Conservation (phyloP, 108 stramenopile species). For the Asterionellopsis glacialis region DNA sequence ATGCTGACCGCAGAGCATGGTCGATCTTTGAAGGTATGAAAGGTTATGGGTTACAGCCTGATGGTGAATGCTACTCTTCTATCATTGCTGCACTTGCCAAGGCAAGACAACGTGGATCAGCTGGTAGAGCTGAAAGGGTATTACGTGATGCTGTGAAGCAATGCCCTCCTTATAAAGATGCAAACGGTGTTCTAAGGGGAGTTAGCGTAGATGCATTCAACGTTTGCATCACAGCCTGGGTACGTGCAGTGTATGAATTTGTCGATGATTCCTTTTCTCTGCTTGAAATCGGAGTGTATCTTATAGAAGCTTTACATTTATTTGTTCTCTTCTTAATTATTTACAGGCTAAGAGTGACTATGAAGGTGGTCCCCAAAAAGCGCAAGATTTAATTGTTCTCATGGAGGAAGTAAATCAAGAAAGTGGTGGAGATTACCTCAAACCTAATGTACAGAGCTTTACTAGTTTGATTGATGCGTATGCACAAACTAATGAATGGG, state of each 20-base stretch:
- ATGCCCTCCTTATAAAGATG: constrained; percentile 22
- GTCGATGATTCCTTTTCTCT: not conserved
- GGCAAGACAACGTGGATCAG: constrained; percentile 20
- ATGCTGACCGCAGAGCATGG: constrained; percentile 14
- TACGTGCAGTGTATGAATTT: not conserved
- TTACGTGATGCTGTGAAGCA: constrained; percentile 25
- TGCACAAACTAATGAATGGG: constrained; percentile 39
- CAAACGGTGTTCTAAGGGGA: constrained; percentile 13
- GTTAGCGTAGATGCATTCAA: constrained; percentile 31
- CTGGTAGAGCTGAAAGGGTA: constrained; percentile 30
- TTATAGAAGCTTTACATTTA: not conserved
- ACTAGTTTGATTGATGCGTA: constrained; percentile 47
- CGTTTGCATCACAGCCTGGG: constrained; percentile 18
- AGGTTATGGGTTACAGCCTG: constrained; percentile 14
- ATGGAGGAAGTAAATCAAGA: constrained; percentile 39
- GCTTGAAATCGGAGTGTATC: not conserved
- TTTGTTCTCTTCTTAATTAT: not conserved
- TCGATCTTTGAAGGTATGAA: constrained; percentile 17
- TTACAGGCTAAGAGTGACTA: constrained; percentile 32
- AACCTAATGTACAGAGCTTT: constrained; percentile 37
- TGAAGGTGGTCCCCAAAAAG: constrained; percentile 54
- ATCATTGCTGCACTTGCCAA: constrained; percentile 23
- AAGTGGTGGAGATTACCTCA: constrained; percentile 15
- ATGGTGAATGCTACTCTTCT: constrained; percentile 12
- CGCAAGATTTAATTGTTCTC: constrained; percentile 45